Evolutionary conservation across 1,139 yeast genomes (phyloP), one percentile per base, ranked within the genome.

Genomic region (Tardiomyces blankii): DNA sequence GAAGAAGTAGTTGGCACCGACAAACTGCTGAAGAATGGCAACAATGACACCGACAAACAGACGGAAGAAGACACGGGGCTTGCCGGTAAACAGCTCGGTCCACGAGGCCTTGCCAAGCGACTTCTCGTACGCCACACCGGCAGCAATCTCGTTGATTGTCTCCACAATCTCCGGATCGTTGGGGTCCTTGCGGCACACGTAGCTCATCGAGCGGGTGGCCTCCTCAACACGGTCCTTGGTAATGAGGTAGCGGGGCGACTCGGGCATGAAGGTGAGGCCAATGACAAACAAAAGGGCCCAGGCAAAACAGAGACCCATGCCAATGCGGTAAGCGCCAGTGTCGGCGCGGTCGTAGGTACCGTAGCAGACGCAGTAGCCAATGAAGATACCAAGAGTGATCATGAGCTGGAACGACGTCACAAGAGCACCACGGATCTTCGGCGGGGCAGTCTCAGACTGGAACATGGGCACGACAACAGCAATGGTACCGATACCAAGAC

Each of bases 1-100:
- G 74, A 83, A 82, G 70, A 83, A 82, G 66, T 82, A 83, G 70
- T 82, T 82, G 62, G 79, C 75, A 73, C 91, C 93, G 50, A 87
- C 78, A 55, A 83, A 73, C 67, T 83, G 93, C 68, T 83, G 91
- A 57, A 82, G 66, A 23, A 81, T 72, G 71, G 80, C 83, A 54
- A 82, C 64, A 65, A 78, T 60, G 49, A 80, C 66, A 61, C 93
- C 93, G 60, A 78, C 70, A 21, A 78, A 35, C 19, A 82, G 73
- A 69, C 94, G 74, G 67, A 73, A 74, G 56, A 81, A 70, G 53
- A 80, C 74, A 65, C 73, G 75, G 58, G 86, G 87, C 63, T 77
- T 74, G 63, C 86, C 85, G 44, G 76, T 71, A 57, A 81, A 53
- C 51, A 82, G 69, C 60, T 82, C 83, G 45, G 61, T 62, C 88